A percentile compares a stretch with the other conserved stretches of the same genome.
Evolutionary conservation across 2,329 filamentous ascomycete genomes (phyloP).

Genomic region (Ilyonectria robusta): DNA sequence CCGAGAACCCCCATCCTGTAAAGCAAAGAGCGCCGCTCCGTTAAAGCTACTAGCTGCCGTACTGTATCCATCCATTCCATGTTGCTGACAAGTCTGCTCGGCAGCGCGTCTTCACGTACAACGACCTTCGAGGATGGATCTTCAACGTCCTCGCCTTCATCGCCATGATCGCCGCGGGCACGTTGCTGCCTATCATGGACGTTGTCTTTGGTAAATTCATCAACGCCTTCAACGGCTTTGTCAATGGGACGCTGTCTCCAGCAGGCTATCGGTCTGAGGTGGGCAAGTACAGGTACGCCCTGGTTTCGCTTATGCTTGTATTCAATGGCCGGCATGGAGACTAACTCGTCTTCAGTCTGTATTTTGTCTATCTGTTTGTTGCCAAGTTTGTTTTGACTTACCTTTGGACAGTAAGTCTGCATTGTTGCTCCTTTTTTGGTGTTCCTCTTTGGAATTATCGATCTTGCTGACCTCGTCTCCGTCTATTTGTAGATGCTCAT

Average conservation of each 20-base stretch:
- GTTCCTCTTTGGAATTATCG: too few species aligned
- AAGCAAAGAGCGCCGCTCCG: too few species aligned
- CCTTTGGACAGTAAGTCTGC: too few species aligned
- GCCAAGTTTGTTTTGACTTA: constrained; percentile 59
- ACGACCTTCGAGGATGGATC: constrained; percentile 54
- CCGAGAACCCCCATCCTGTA: too few species aligned
- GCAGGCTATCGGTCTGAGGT: constrained; percentile 65
- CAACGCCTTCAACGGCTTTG: constrained; percentile 70
- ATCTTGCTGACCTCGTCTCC: constrained; percentile 59
- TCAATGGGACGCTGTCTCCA: constrained; percentile 58
- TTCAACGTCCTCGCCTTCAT: constrained; percentile 54
- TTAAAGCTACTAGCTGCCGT: too few species aligned
- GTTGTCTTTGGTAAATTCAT: constrained; percentile 70
- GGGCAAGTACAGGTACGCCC: constrained; percentile 57
- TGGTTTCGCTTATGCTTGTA: too few species aligned
- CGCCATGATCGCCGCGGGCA: constrained; percentile 56
- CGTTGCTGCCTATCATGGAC: constrained; percentile 68
- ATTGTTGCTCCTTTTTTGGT: too few species aligned
- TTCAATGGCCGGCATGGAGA: not conserved
- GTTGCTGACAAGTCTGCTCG: too few species aligned
- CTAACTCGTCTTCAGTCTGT: constrained; percentile 56
- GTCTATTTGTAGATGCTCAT: constrained; percentile 58
- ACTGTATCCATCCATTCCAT: too few species aligned
- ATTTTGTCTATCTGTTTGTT: constrained; percentile 71
- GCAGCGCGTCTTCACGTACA: constrained; percentile 56